Conservation (phyloP, 371 early-diverging fungal genomes). For the Apophysomyces sp. region DNA sequence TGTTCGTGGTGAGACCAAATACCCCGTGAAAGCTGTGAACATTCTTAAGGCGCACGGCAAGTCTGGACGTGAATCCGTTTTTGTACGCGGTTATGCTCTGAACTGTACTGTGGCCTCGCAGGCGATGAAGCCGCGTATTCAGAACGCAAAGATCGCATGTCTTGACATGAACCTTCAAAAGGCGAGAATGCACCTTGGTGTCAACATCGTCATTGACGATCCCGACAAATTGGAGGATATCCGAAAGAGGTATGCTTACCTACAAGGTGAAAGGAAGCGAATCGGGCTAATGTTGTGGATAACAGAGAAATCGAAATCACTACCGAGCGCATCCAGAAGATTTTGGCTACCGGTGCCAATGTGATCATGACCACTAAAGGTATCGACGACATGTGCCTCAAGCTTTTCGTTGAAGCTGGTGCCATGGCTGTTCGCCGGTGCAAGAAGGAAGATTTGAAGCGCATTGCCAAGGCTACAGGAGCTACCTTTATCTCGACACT, state of each 20-base stretch:
- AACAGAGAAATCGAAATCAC: slow-evolving; percentile 93
- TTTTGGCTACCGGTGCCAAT: slow-evolving; percentile 96
- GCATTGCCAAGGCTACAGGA: slow-evolving; percentile 98
- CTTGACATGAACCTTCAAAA: slow-evolving; percentile 99
- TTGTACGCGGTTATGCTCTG: slow-evolving; percentile 97
- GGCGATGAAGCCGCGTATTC: slow-evolving; percentile 91
- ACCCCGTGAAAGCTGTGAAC: slow-evolving; percentile 98
- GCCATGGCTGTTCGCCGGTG: slow-evolving; percentile 94
- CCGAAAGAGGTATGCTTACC: slow-evolving; percentile 72
- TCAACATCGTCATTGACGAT: slow-evolving; percentile 97
- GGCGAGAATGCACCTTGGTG: slow-evolving; percentile 98
- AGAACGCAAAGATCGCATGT: slow-evolving; percentile 97
- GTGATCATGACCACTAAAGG: slow-evolving; percentile 99
- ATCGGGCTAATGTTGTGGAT: background rate
- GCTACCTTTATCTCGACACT: slow-evolving; percentile 96
- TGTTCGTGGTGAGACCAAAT: slow-evolving; percentile 87
- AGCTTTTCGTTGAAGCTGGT: slow-evolving; percentile 96
- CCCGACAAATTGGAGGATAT: slow-evolving; percentile 98
- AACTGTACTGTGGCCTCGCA: slow-evolving; percentile 98
- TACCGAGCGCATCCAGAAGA: slow-evolving; percentile 94
- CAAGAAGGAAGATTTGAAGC: slow-evolving; percentile 96
- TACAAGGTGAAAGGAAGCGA: background rate
- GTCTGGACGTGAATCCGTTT: slow-evolving; percentile 88
- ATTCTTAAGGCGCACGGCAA: slow-evolving; percentile 99
- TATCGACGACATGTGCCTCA: slow-evolving; percentile 98